A percentile compares a stretch with the other conserved stretches of the same genome.
phyloP scores from a whole-genome alignment of 148 eudicot genomes.

The Pouteria glomerata region DNA sequence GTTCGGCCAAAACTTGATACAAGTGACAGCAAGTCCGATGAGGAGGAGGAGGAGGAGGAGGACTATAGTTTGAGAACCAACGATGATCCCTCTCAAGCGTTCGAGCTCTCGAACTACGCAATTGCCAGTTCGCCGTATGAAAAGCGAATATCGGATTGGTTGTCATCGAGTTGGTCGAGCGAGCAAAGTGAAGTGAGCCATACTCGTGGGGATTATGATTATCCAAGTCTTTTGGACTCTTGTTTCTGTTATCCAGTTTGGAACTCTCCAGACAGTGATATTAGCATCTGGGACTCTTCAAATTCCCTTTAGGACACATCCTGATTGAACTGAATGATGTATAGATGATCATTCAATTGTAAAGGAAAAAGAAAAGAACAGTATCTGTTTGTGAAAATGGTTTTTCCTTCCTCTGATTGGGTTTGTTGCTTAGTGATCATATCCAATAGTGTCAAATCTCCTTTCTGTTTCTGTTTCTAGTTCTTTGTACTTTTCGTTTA shows the following conservation, averaged over 20 bases:
- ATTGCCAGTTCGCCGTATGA: conserved; percentile 36
- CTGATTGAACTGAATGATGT: neutral
- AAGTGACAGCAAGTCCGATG: neutral
- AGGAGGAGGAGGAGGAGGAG: neutral
- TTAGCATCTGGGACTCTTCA: conserved; percentile 19
- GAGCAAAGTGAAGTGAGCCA: conserved; percentile 12
- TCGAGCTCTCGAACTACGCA: conserved; percentile 1
- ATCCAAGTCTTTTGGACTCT: conserved; percentile 2
- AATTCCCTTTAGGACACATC: conserved; percentile 15
- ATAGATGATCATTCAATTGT: too few relatives aligned
- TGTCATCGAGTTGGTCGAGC: conserved; percentile 14
- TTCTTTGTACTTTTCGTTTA: too few relatives aligned
- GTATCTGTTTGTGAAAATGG: neutral
- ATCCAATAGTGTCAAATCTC: too few relatives aligned
- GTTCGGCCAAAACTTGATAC: neutral
- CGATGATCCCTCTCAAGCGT: conserved; percentile 6
- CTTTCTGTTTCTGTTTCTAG: too few relatives aligned
- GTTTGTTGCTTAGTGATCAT: too few relatives aligned
- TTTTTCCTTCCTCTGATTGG: too few relatives aligned
- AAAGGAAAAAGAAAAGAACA: too few relatives aligned
- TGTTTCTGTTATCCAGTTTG: conserved; percentile 13
- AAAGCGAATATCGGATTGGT: conserved; percentile 34
- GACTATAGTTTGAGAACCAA: conserved; percentile 7
- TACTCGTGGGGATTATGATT: conserved; percentile 2
- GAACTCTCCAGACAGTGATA: neutral